These are phyloP conservation scores for Leccinum variicolor DNA, from an alignment of 768 basidiomycete genomes.

Conservation along the genomic window DNA sequence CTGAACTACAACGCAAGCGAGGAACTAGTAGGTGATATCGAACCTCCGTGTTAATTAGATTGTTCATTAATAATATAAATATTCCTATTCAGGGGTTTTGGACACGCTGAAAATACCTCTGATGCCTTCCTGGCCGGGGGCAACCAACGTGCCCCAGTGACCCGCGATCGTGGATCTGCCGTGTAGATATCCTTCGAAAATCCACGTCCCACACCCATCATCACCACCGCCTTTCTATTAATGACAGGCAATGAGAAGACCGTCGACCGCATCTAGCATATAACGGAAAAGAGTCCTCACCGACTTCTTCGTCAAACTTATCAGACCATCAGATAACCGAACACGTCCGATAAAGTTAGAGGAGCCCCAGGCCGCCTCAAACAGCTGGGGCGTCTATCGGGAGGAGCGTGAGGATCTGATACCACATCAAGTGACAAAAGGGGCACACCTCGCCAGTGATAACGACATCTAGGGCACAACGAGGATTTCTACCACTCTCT, in stretches of 20 bases:
- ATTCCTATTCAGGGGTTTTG: slow-evolving; percentile 35
- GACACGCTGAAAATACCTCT: slow-evolving; percentile 59
- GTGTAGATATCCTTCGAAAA: slow-evolving; percentile 54
- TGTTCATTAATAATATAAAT: slow-evolving; percentile 25
- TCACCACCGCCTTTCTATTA: slow-evolving; percentile 39
- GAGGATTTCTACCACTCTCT: slow-evolving; percentile 25
- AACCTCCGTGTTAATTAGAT: slow-evolving; percentile 27
- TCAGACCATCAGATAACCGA: slow-evolving; percentile 50
- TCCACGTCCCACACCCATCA: slow-evolving; percentile 47
- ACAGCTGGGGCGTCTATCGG: slow-evolving; percentile 47
- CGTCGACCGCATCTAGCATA: background rate
- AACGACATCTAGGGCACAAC: slow-evolving; percentile 35
- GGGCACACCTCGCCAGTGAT: slow-evolving; percentile 32
- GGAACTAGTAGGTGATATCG: slow-evolving; percentile 3
- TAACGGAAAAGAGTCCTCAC: slow-evolving; percentile 34
- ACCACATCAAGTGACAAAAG: slow-evolving; percentile 18
- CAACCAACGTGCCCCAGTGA: slow-evolving; percentile 43
- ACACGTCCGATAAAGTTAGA: slow-evolving; percentile 60
- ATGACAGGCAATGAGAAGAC: slow-evolving; percentile 3
- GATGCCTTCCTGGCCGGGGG: slow-evolving; percentile 33
- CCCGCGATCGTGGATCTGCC: slow-evolving; percentile 51
- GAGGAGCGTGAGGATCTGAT: slow-evolving; percentile 21
- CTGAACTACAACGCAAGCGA: background rate
- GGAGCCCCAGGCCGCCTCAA: slow-evolving; percentile 64
- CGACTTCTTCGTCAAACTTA: slow-evolving; percentile 59